A percentile compares a stretch with the other conserved stretches of the same genome.
phyloP scores from a whole-genome alignment of 1,284 basidiomycete species.

The Cerioporus squamosus region DNA sequence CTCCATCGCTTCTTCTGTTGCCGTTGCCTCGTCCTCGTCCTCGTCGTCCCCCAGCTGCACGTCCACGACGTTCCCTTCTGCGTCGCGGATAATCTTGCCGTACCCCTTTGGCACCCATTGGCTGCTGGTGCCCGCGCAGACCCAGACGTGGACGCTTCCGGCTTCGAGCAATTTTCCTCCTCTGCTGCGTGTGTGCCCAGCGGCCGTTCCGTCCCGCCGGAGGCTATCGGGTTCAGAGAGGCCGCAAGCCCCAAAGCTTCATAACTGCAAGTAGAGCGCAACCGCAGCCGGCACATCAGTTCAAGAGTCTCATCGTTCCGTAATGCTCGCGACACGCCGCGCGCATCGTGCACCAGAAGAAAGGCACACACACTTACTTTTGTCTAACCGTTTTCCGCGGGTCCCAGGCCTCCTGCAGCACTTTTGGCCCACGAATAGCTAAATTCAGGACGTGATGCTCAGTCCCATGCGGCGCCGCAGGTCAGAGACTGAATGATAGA shows the following conservation, averaged over 20 bases:
- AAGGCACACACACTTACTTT: conserved; percentile 67
- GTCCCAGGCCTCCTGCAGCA: conserved; percentile 89
- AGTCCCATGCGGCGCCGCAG: conserved; percentile 14
- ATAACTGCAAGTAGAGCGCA: conserved; percentile 58
- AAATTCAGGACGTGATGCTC: conserved; percentile 18
- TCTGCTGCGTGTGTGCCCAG: conserved; percentile 11
- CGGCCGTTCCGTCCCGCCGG: conserved; percentile 59
- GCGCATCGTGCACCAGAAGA: conserved; percentile 3
- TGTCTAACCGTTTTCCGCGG: conserved; percentile 88
- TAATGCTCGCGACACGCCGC: conserved; percentile 11
- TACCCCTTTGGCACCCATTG: conserved; percentile 66
- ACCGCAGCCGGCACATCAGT: conserved; percentile 13
- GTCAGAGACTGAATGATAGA: conserved; percentile 7
- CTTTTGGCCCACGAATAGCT: conserved; percentile 86
- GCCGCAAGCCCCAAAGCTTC: conserved; percentile 75
- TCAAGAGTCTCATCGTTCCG: conserved; percentile 12
- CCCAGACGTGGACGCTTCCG: conserved; percentile 16
- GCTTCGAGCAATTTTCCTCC: conserved; percentile 4
- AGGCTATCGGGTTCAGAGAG: conserved; percentile 64
- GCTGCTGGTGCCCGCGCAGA: conserved; percentile 4
- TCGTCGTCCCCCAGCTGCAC: conserved; percentile 73
- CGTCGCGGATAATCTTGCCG: conserved; percentile 88
- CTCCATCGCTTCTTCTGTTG: conserved; percentile 28
- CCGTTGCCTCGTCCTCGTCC: conserved; percentile 32
- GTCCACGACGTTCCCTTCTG: conserved; percentile 77